A percentile compares a stretch with the other conserved stretches of the same genome.
phyloP scores from a whole-genome alignment of 805 yeast species.

The Myxozyma vanderwaltii region DNA sequence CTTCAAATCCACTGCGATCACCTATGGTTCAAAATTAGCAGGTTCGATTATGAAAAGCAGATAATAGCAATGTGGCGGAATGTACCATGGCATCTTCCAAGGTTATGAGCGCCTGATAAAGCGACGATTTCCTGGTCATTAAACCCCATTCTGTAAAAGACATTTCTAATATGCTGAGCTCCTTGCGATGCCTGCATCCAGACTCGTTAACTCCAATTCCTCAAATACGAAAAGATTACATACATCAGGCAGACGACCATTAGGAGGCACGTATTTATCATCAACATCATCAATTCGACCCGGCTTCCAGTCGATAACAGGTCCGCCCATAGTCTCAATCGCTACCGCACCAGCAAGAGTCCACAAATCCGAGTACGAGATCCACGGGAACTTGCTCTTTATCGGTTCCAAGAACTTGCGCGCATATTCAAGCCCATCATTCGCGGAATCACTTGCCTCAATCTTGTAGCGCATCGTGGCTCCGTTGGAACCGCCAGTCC shows the following conservation, averaged over 20 bases:
- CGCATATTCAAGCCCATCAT: conserved; percentile 64
- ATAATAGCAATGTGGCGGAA: conserved; percentile 31
- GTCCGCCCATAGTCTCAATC: conserved; percentile 77
- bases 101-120: conserved; percentile 71
- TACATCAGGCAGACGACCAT: conserved; percentile 69
- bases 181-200: conserved; percentile 56
- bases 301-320: conserved; percentile 72
- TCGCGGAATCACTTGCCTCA: conserved; percentile 59
- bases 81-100: conserved; percentile 71
- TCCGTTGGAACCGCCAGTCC: conserved; percentile 57
- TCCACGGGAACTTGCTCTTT: conserved; percentile 62
- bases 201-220: background rate
- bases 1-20: conserved; percentile 67
- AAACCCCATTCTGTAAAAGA: conserved; percentile 68
- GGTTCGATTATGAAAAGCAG: background rate
- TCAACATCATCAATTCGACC: conserved; percentile 68
- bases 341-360: conserved; percentile 80
- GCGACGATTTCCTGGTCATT: conserved; percentile 73
- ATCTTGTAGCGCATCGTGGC: conserved; percentile 56
- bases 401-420: conserved; percentile 60
- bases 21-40: background rate
- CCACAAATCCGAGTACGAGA: conserved; percentile 77
- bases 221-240: background rate
- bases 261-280: conserved; percentile 55
- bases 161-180: conserved; percentile 62